phyloP scores from a whole-genome alignment of 805 yeast genomes.

The Candida parachauliodes region DNA sequence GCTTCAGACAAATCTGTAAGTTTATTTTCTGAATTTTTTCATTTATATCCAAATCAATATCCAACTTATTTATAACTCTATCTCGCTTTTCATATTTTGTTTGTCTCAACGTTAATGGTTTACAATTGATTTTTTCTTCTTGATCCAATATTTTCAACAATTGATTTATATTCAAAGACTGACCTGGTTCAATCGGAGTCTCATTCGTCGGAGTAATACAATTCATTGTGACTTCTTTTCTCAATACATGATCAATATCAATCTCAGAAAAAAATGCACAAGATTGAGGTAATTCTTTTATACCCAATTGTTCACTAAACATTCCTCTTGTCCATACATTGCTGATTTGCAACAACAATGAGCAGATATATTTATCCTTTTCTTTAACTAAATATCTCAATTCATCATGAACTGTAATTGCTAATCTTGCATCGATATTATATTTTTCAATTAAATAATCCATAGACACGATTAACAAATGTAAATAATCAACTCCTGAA shows the following conservation, averaged over 20 bases:
- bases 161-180: constrained; percentile 57
- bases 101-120: constrained; percentile 5
- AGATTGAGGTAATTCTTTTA: constrained; percentile 84
- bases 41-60: constrained; percentile 17
- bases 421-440: constrained; percentile 67
- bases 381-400: constrained; percentile 74
- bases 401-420: constrained; percentile 94
- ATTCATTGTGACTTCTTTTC: constrained; percentile 90
- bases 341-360: constrained; percentile 80
- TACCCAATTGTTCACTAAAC: constrained; percentile 90
- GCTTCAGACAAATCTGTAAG: constrained; percentile 22
- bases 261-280: constrained; percentile 95
- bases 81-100: constrained; percentile 14
- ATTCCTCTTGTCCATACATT: constrained; percentile 96
- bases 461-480: constrained; percentile 81
- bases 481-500: constrained; percentile 95
- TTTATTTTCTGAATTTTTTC: constrained; percentile 20
- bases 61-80: constrained; percentile 26
- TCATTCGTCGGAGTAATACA: constrained; percentile 90
- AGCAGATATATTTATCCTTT: constrained; percentile 70
- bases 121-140: constrained; percentile 11
- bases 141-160: constrained; percentile 41
- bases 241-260: constrained; percentile 80
- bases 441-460: constrained; percentile 68
- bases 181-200: constrained; percentile 71